Evolutionary conservation across 768 basidiomycete species (phyloP), one percentile per base, ranked within the genome.

Genomic region (Hygrophoropsis aurantiaca): DNA sequence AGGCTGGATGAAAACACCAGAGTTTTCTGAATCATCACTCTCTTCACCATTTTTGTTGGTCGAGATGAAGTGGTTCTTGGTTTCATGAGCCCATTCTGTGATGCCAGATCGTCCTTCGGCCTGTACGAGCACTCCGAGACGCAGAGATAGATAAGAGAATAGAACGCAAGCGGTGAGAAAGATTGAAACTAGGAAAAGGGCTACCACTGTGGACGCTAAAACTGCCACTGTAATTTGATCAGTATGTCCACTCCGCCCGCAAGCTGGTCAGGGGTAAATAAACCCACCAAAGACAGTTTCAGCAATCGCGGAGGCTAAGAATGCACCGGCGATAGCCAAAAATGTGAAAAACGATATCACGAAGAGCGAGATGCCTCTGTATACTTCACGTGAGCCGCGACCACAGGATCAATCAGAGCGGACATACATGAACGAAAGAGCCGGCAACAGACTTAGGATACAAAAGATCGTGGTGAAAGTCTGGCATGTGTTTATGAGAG

Each of bases 401-500:
- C 44, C 35, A 58, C 61, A 49, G 39, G 21, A 34, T 23, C 11
- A 38, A n/a, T 18, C 39, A n/a, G 16, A 3, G 43, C 19, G 23
- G 10, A 56, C 75, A 30, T 46, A 78, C 75, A 73, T 44, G 48
- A 77, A 78, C 11, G 67, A 64, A 3, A 64, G 33, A 32, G 66
- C 9, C 1, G 67, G 67, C 15, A 66, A 57, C 26, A 62, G 55
- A 35, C 74, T 66, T 42, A 78, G 60, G 23, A 62, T 38, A 19
- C 58, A 58, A 36, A 75, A 74, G 47, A 73, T 60, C 8, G 67
- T 61, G 33, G 75, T 19, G 53, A 74, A 75, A 11, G 68, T 72
- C 76, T 78, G 50, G 26, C 16, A 19, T 41, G 43, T 47, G 49
- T 36, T 11, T 52, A 49, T 13, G 46, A 25, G 13, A 50, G 55